Percentiles rank a stretch among this genome's conserved stretches.
phyloP scores from a whole-genome alignment of 192 early-diverging fungal species.

The Pilaira anomala region DNA sequence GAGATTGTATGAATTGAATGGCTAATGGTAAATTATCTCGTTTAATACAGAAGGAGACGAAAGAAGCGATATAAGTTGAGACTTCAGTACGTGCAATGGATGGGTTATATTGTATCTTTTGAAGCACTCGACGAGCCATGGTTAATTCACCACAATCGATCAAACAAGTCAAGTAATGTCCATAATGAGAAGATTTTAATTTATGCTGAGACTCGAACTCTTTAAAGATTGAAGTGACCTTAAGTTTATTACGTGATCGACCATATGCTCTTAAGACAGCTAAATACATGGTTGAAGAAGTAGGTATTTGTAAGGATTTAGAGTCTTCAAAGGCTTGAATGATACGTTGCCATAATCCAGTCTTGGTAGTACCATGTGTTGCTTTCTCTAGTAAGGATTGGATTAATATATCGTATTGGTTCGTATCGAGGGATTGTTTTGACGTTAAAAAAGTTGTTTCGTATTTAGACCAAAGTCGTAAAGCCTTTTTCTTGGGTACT shows the following conservation, averaged over 20 bases:
- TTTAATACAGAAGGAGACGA: too few species aligned
- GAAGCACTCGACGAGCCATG: too few species aligned
- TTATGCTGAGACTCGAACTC: neutral
- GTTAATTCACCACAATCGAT: too few species aligned
- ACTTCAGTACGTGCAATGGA: too few species aligned
- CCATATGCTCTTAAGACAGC: constrained; percentile 7
- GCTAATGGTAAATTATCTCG: too few species aligned
- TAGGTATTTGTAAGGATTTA: neutral
- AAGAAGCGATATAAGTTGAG: too few species aligned
- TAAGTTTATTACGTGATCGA: neutral
- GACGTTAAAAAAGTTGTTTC: neutral
- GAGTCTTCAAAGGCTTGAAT: constrained; percentile 13
- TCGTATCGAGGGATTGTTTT: constrained; percentile 1
- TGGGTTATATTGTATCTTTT: too few species aligned
- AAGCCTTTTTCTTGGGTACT: neutral
- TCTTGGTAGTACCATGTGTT: too few species aligned
- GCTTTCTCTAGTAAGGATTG: neutral
- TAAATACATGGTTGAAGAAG: neutral
- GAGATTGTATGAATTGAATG: too few species aligned
- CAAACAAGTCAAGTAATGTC: too few species aligned
- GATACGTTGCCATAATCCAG: neutral
- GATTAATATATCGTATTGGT: constrained; percentile 5
- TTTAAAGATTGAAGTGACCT: neutral
- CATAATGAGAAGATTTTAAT: too few species aligned
- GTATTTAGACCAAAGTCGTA: neutral